Conservation (phyloP, 2,329 filamentous ascomycete species). For the Pestalotiopsis fici region DNA sequence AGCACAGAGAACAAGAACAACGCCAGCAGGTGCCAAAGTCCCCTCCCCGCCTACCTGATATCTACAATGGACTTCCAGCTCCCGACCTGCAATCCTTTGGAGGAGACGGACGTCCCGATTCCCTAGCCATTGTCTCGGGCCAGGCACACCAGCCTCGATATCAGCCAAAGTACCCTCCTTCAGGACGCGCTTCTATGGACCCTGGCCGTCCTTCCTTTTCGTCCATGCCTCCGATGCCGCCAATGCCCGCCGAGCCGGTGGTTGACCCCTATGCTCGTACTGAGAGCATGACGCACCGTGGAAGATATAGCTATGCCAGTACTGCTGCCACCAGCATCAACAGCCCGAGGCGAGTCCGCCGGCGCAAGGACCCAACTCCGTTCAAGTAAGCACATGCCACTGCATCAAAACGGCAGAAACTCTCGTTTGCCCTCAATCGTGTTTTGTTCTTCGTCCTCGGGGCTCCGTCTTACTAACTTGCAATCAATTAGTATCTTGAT, state of each 20-base stretch:
- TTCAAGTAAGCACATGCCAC: conserved; percentile 76
- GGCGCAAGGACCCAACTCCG: conserved; percentile 94
- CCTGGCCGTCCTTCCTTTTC: conserved; percentile 41
- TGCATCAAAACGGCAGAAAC: too few species aligned
- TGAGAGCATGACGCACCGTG: conserved; percentile 95
- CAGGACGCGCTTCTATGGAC: conserved; percentile 55
- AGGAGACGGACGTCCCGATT: conserved; percentile 32
- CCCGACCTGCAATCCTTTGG: conserved; percentile 34
- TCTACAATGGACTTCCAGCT: conserved; percentile 39
- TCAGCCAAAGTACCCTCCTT: conserved; percentile 31
- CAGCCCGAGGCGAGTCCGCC: conserved; percentile 85
- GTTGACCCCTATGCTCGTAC: conserved; percentile 79
- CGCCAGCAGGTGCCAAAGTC: conserved; percentile 55
- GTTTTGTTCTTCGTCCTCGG: neutral
- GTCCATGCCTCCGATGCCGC: conserved; percentile 60
- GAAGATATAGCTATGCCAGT: conserved; percentile 94
- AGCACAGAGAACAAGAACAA: conserved; percentile 51
- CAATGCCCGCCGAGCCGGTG: conserved; percentile 61
- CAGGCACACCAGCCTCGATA: conserved; percentile 31
- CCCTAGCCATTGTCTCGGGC: conserved; percentile 31
- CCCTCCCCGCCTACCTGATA: conserved; percentile 58
- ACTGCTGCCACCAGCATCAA: conserved; percentile 90
- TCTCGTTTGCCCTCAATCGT: too few species aligned
- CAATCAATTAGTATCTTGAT: conserved; percentile 72
- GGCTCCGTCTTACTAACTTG: conserved; percentile 16